These are phyloP conservation scores for Globisporangium megalacanthum DNA, from an alignment of 352 stramenopile genomes.

Conservation along the genomic window DNA sequence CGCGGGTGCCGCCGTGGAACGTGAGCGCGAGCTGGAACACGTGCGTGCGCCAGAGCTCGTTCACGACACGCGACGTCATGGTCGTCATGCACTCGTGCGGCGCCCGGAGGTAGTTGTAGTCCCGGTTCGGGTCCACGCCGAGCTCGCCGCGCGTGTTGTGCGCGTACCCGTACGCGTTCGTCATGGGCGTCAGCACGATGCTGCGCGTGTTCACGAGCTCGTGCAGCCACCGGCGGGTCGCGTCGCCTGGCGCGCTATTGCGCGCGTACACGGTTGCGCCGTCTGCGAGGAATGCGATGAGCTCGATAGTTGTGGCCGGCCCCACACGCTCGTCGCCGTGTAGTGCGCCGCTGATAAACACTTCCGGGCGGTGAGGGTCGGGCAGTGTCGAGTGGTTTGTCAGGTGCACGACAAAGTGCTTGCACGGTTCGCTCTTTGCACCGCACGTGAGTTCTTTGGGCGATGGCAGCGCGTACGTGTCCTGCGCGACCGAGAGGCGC, in stretches of 20 bases:
- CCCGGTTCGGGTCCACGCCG: slow-evolving; percentile 94
- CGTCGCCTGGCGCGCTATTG: slow-evolving; percentile 18
- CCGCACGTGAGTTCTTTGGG: slow-evolving; percentile 58
- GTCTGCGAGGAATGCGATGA: slow-evolving; percentile 82
- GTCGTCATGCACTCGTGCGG: slow-evolving; percentile 91
- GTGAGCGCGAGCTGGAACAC: slow-evolving; percentile 97
- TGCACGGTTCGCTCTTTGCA: slow-evolving; percentile 53
- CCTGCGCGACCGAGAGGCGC: slow-evolving; percentile 74
- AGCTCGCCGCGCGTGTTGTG: slow-evolving; percentile 80
- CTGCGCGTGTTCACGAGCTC: slow-evolving; percentile 86
- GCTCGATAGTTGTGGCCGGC: slow-evolving; percentile 87
- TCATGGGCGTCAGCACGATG: slow-evolving; percentile 86
- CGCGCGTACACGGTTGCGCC: slow-evolving; percentile 37
- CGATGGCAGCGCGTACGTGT: slow-evolving; percentile 76
- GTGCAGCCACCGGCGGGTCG: slow-evolving; percentile 62
- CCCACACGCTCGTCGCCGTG: slow-evolving; percentile 96
- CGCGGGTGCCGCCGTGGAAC: slow-evolving; percentile 97
- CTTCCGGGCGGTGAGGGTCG: slow-evolving; percentile 83
- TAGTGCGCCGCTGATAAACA: slow-evolving; percentile 96
- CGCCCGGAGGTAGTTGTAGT: slow-evolving; percentile 96
- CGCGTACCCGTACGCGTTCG: slow-evolving; percentile 93
- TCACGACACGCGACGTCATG: slow-evolving; percentile 94
- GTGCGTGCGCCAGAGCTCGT: slow-evolving; percentile 96
- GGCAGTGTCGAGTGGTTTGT: slow-evolving; percentile 84
- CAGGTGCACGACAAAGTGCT: slow-evolving; percentile 84